Evolutionary conservation across 1,284 basidiomycete species (phyloP), one percentile per base, ranked within the genome.

Genomic region (Trichosporon coremiiforme): DNA sequence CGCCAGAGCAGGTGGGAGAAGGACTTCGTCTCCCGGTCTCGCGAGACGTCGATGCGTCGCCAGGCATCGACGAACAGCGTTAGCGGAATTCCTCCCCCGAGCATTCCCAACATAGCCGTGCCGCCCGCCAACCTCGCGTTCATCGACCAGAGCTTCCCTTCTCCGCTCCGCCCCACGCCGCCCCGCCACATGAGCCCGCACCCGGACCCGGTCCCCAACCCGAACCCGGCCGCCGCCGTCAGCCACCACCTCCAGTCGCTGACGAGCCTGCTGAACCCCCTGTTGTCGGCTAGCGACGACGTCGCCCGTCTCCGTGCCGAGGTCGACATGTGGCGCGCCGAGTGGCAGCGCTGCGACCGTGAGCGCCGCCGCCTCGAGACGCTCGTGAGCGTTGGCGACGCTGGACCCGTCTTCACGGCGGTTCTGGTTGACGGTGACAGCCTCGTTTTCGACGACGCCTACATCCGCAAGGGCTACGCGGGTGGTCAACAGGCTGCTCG

Each of bases 361-460:
- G 76, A 81, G 69, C 76, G 77, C 72, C 70, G 67, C 62, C 64
- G 73, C 63, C 71, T 83, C 38, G 76, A 79, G 47, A 57, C 36
- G 17, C 66, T 75, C 8, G 66, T 79, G 22, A 57, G 68, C 67
- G 75, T 72, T 12, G 74, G 73, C 33, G 76, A 74, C 45, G 68
- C 73, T 35, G 71, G 71, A 17, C 72, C 75, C 2, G 55, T 70
- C 36, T 80, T 82, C 66, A 75, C 77, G 0, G 78, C 73, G 2
- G 75, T 82, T 7, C 70, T 83, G 3, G 73, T 83, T 6, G 81
- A 83, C 60, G 80, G 80, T 2, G 80, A 83, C 65, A 76, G 77
- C 7, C 68, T 79, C 6, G 79, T 82, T 77, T 79, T 81, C 74
- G 72, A 76, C 68, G 74, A 79, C 64, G 62, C 63, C 8, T 70